phyloP scores from a whole-genome alignment of 2,329 filamentous ascomycete species.

The Plectosphaerella sp. region DNA sequence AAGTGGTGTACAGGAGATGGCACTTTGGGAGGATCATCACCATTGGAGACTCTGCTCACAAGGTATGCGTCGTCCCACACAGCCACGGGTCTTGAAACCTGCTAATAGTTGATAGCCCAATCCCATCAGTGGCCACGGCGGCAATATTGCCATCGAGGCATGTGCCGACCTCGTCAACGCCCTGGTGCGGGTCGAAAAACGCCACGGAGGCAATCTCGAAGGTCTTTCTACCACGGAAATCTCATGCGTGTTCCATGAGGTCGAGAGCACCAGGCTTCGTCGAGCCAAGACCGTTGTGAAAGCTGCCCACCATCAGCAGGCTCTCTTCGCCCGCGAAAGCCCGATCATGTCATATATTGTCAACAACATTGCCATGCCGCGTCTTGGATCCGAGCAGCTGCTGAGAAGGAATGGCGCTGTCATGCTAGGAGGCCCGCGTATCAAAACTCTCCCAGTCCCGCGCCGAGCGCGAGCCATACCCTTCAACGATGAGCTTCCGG shows the following conservation, averaged over 20 bases:
- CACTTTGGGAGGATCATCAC: slow-evolving; percentile 22
- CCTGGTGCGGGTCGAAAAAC: slow-evolving; percentile 6
- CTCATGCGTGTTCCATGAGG: slow-evolving; percentile 9
- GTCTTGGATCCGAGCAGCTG: neutral
- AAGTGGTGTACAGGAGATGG: slow-evolving; percentile 27
- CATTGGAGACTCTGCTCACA: slow-evolving; percentile 27
- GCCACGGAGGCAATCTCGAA: slow-evolving; percentile 3
- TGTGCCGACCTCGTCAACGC: slow-evolving; percentile 18
- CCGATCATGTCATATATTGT: slow-evolving; percentile 2
- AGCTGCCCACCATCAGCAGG: slow-evolving; percentile 12
- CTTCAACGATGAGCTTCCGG: slow-evolving; percentile 12
- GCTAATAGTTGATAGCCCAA: slow-evolving; percentile 13
- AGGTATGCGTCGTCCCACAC: slow-evolving; percentile 14
- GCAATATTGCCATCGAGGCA: slow-evolving; percentile 21
- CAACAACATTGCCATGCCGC: neutral
- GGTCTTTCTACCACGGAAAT: slow-evolving; percentile 11
- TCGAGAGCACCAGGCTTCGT: slow-evolving; percentile 12
- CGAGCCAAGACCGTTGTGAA: slow-evolving; percentile 8
- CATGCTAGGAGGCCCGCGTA: neutral
- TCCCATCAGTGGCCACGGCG: slow-evolving; percentile 20
- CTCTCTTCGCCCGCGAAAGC: slow-evolving; percentile 13
- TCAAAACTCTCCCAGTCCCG: slow-evolving; percentile 4
- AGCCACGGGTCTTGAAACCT: too few relatives aligned
- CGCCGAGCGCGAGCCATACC: slow-evolving; percentile 7
- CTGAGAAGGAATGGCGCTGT: neutral